These are phyloP conservation scores for Neurospora cerealis DNA, from an alignment of 495 filamentous ascomycete genomes.

Conservation along the genomic window DNA sequence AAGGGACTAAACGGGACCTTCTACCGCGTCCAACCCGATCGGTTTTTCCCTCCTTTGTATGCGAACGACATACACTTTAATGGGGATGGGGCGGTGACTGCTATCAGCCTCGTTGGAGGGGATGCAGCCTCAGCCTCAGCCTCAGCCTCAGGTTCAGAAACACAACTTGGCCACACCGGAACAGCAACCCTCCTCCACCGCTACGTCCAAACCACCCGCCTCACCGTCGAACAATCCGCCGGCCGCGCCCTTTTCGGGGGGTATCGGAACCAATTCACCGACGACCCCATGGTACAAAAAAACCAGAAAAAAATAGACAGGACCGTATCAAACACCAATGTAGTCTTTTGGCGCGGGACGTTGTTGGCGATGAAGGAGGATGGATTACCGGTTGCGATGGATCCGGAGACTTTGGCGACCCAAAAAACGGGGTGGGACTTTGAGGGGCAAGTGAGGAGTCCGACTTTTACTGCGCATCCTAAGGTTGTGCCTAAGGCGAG, in stretches of 20 bases:
- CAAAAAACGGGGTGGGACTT: constrained; percentile 39
- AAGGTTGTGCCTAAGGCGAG: too few species aligned
- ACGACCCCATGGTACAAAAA: constrained; percentile 36
- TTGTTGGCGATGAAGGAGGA: constrained; percentile 48
- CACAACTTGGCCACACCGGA: too few species aligned
- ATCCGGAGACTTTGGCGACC: constrained; percentile 46
- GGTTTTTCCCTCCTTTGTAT: constrained; percentile 42
- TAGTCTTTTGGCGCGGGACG: constrained; percentile 41
- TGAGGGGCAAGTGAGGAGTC: constrained; percentile 42
- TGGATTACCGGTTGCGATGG: constrained; percentile 44
- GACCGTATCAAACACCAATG: constrained; percentile 45
- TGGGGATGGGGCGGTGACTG: constrained; percentile 37
- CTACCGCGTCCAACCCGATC: constrained; percentile 43
- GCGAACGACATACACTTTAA: constrained; percentile 44
- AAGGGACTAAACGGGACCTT: constrained; percentile 43
- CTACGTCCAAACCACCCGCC: constrained; percentile 45
- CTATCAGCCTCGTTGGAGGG: too few species aligned
- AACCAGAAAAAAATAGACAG: constrained; percentile 23
- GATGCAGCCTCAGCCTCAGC: too few species aligned
- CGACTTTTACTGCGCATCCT: constrained; percentile 52
- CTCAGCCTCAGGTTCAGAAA: too few species aligned
- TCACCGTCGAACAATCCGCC: constrained; percentile 29
- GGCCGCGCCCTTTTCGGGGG: constrained; percentile 35
- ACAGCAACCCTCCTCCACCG: neutral
- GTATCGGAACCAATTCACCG: constrained; percentile 47